phyloP scores from a whole-genome alignment of 306 rosid species.

The Castanospermum australe region DNA sequence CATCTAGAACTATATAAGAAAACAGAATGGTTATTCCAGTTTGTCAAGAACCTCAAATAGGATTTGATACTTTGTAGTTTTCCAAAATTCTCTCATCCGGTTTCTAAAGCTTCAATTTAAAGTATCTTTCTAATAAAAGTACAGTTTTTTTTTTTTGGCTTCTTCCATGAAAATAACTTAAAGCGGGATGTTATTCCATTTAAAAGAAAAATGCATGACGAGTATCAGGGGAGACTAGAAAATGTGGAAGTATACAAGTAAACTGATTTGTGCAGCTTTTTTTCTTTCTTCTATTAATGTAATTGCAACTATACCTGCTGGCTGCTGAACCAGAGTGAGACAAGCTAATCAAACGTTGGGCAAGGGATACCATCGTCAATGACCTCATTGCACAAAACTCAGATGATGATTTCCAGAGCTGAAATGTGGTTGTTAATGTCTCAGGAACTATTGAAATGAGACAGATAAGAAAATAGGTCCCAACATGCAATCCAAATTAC shows the following conservation, averaged over 20 bases:
- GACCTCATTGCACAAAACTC: slow-evolving; percentile 95
- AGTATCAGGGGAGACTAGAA: not conserved
- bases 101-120: not conserved
- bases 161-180: slow-evolving; percentile 10
- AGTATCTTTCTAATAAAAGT: slow-evolving; percentile 9
- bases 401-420: slow-evolving; percentile 94
- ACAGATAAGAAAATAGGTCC: slow-evolving; percentile 38
- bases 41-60: slow-evolving; percentile 23
- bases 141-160: not conserved
- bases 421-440: slow-evolving; percentile 58
- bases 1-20: slow-evolving; percentile 10
- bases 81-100: slow-evolving; percentile 8
- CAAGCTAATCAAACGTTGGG: slow-evolving; percentile 87
- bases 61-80: slow-evolving; percentile 12
- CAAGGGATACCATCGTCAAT: slow-evolving; percentile 90
- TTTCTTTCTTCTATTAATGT: not conserved
- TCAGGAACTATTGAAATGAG: slow-evolving; percentile 44
- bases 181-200: not conserved
- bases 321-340: slow-evolving; percentile 80
- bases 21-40: slow-evolving; percentile 19
- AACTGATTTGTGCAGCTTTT: not conserved
- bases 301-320: slow-evolving; percentile 67
- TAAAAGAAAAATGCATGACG: not conserved
- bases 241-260: slow-evolving; percentile 6
- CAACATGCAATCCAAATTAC: slow-evolving; percentile 53